Evolutionary conservation across 23 red algal genomes (phyloP), one percentile per base, ranked within the genome.

Genomic region (Gracilaria caudata): DNA sequence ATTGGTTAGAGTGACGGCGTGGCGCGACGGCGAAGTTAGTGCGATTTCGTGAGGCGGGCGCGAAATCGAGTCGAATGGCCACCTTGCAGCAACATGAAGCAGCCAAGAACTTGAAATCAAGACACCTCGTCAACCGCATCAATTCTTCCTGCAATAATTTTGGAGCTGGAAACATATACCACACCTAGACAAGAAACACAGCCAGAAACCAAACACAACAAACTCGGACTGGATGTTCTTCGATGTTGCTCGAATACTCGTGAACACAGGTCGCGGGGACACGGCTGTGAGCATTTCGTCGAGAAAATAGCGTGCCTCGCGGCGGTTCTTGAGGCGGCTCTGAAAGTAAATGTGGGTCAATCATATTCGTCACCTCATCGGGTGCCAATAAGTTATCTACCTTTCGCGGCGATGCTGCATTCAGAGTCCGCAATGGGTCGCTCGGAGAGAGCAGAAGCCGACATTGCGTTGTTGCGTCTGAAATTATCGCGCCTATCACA

Each of bases 281-380:
- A 98, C 60, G 96, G 96, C 32, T 83, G 80, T 46, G 88, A 3
- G 96, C 96, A 20, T 98, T 94, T 58, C 92, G 96, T 29, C 87
- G 96, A 23, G 96, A 98, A 65, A 94, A 95, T 41, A 83, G 92
- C 37, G 72, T 95, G 38, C 90, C 96, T 8, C 78, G 78, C 33
- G 96, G 96, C 9, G 96, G 96, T 9, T 92, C 96, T 28, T 61
- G 88, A 66, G 96, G 96, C 57, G 96, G 96, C 59, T 94, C 78
- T 60, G 96, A 92, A 6, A 92, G 96, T 57, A 26, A 35, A 17
- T 92, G 96, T 10, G 96, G 96, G 28, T 83, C 88, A 21, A 88
- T 98, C 19, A 82, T 91, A 33, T 87, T 98, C 35, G 75, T 90
- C 24, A 92, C 92, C 10, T 32, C 81, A 64, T 0, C 53, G 33